Evolutionary conservation across 139 green algal genomes (phyloP).

Genomic region (Diplosphaera chodatii): DNA sequence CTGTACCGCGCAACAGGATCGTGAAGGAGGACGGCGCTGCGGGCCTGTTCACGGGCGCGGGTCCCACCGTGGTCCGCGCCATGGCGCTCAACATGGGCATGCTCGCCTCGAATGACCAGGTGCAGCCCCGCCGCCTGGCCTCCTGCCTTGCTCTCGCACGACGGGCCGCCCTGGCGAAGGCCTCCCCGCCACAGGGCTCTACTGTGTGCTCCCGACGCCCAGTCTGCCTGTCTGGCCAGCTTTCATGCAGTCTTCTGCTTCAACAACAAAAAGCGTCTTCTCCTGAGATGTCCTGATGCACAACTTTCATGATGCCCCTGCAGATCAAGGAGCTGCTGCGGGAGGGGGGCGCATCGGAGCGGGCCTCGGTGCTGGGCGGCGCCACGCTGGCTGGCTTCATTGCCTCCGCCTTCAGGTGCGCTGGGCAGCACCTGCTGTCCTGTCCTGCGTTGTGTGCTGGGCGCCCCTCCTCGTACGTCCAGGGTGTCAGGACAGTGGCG

Average conservation of each 20-base stretch:
- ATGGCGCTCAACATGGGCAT: constrained; percentile 99
- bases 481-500: too few relatives aligned
- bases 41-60: constrained; percentile 86
- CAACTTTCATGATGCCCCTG: background rate
- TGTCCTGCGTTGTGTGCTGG: too few relatives aligned
- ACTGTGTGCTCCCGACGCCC: too few relatives aligned
- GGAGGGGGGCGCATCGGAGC: constrained; percentile 55
- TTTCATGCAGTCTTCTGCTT: too few relatives aligned
- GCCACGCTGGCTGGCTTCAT: constrained; percentile 89
- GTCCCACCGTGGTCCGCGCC: constrained; percentile 90
- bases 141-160: too few relatives aligned
- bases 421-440: too few relatives aligned
- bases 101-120: constrained; percentile 97
- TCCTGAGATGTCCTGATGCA: background rate
- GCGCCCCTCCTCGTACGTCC: too few relatives aligned
- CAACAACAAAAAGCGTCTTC: too few relatives aligned
- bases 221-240: too few relatives aligned
- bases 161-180: too few relatives aligned
- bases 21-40: constrained; percentile 71
- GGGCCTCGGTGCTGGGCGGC: constrained; percentile 57
- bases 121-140: too few relatives aligned
- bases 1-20: constrained; percentile 52
- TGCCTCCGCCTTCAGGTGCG: constrained; percentile 57
- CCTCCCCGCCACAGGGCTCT: too few relatives aligned
- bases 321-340: constrained; percentile 89